Conservation (phyloP, 352 stramenopile genomes). For the Globisporangium nodosum region DNA sequence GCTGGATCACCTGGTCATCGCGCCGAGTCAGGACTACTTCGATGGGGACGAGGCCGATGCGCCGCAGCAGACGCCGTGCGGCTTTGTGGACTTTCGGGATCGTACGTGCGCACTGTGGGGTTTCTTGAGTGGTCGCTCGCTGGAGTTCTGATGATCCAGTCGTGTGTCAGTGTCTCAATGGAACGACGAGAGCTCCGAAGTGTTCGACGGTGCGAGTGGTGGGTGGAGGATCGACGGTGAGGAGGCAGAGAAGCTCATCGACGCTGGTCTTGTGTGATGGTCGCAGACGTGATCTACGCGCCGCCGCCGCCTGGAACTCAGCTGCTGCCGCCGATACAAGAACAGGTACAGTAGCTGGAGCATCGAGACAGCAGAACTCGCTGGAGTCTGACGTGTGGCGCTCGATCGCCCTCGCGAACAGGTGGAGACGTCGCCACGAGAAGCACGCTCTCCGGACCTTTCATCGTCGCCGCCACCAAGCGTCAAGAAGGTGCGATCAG, state of each 20-base stretch:
- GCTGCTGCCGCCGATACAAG: slow-evolving; percentile 3
- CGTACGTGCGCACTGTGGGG: background rate
- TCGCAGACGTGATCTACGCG: slow-evolving; percentile 9
- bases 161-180: slow-evolving; percentile 8
- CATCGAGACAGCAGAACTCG: background rate
- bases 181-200: slow-evolving; percentile 12
- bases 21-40: slow-evolving; percentile 18
- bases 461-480: background rate
- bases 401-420: background rate
- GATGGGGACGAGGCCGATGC: slow-evolving; percentile 4
- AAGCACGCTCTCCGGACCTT: background rate
- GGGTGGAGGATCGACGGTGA: background rate
- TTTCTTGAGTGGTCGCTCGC: background rate
- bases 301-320: background rate
- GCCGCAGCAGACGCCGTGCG: slow-evolving; percentile 9
- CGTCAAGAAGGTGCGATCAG: background rate
- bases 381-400: background rate
- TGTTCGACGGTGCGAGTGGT: slow-evolving; percentile 11
- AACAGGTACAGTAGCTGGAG: slow-evolving; percentile 2
- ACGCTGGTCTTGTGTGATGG: background rate
- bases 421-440: background rate
- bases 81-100: slow-evolving; percentile 17
- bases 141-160: background rate
- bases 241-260: background rate
- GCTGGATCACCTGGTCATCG: slow-evolving; percentile 11